phyloP scores from a whole-genome alignment of 169 alveolate genomes.

The Neospora caninum region DNA sequence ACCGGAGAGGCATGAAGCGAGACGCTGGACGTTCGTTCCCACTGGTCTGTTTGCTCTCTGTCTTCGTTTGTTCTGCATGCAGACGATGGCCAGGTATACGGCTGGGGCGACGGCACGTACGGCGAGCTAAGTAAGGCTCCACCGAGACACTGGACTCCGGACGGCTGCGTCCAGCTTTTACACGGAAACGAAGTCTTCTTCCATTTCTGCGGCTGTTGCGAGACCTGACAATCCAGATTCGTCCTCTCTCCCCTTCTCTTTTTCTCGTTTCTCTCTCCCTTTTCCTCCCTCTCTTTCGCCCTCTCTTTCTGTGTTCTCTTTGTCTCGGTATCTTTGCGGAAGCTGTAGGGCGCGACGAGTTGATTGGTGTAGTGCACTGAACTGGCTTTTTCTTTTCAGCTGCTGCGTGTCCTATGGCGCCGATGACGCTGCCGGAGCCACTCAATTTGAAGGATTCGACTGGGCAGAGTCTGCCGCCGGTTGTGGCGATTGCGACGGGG shows the following conservation, averaged over 20 bases:
- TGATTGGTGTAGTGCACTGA: not conserved
- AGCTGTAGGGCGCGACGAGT: no score
- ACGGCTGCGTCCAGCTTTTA: no score
- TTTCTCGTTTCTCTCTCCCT: not conserved
- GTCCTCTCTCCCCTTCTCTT: not conserved
- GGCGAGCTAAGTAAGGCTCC: conserved; percentile 44
- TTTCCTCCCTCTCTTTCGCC: no score
- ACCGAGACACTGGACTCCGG: no score
- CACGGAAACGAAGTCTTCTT: no score
- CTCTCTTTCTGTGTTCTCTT: no score
- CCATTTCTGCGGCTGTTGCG: no score
- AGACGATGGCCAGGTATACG: conserved; percentile 49
- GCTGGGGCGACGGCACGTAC: conserved; percentile 60
- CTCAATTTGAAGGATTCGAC: conserved; percentile 33
- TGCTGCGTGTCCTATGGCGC: not conserved
- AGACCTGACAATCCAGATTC: no score
- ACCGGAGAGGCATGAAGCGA: no score
- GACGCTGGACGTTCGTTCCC: not conserved
- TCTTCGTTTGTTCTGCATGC: not conserved
- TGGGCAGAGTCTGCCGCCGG: conserved; percentile 41
- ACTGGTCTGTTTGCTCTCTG: not conserved
- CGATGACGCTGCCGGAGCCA: not conserved
- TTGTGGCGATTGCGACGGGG: conserved; percentile 36
- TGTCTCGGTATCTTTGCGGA: no score
- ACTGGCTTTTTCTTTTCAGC: not conserved